phyloP scores from a whole-genome alignment of 2,329 filamentous ascomycete species.

The Erysiphe neolycopersici region DNA sequence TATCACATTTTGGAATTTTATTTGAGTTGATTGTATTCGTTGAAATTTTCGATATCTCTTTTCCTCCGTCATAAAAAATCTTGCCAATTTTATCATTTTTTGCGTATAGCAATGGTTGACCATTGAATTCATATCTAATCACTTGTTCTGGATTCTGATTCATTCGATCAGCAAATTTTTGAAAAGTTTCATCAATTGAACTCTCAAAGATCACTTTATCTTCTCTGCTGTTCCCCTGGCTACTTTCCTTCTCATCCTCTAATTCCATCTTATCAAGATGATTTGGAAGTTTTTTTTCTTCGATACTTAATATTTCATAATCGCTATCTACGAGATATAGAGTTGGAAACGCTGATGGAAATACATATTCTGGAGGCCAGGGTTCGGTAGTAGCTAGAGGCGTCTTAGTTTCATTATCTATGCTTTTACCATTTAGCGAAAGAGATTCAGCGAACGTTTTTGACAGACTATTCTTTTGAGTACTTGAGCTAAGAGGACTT shows the following conservation, averaged over 20 bases:
- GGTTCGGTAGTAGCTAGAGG: slow-evolving; percentile 27
- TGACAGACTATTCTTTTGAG: slow-evolving; percentile 16
- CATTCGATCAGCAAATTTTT: slow-evolving; percentile 53
- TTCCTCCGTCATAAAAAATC: slow-evolving; percentile 18
- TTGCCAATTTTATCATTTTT: slow-evolving; percentile 49
- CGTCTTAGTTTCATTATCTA: slow-evolving; percentile 7
- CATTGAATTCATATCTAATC: slow-evolving; percentile 54
- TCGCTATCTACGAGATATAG: slow-evolving; percentile 71
- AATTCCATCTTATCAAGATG: slow-evolving; percentile 20
- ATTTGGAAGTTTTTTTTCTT: slow-evolving; percentile 24
- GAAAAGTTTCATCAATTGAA: slow-evolving; percentile 46
- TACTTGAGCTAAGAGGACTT: slow-evolving; percentile 14
- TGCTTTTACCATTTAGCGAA: slow-evolving; percentile 33
- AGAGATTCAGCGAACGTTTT: slow-evolving; percentile 51
- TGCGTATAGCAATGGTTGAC: slow-evolving; percentile 53
- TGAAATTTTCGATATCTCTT: slow-evolving; percentile 7
- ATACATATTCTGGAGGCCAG: slow-evolving; percentile 43
- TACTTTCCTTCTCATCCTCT: slow-evolving; percentile 16
- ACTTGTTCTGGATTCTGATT: slow-evolving; percentile 62
- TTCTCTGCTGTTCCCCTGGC: slow-evolving; percentile 18
- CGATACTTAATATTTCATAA: slow-evolving; percentile 54
- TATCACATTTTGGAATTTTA: slow-evolving; percentile 46
- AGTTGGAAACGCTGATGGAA: slow-evolving; percentile 45
- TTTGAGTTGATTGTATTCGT: slow-evolving; percentile 9
- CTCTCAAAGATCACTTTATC: slow-evolving; percentile 51